Base-by-base conservation (phyloP, 768 basidiomycete genomes). In the Myochromella boudieri region DNA sequence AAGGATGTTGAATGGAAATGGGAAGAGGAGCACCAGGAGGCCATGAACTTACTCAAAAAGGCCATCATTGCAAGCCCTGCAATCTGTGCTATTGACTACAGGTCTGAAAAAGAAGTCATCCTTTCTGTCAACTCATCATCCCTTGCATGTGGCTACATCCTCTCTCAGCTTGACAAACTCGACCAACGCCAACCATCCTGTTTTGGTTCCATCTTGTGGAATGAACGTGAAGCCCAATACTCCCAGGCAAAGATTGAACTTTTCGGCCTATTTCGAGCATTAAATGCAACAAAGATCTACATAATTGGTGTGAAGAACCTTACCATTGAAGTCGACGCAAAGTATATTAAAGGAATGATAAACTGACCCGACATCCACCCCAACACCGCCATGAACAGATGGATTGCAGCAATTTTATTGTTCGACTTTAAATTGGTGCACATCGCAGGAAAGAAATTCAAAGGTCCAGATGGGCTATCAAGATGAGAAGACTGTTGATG, bases 291-390 rank as follows among this genome's bases (percentile, higher is more conserved):
- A n/a, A n/a, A n/a, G n/a, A n/a, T n/a, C n/a, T n/a, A n/a, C n/a
- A n/a, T 69, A 2, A 51, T 68, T 14, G 56, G 71, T 0, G 37
- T 69, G 0, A 21, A 25, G 39, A 2, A 61, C 62, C 20, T 49
- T 66, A 5, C 47, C 0, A 55, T 68, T 0, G 67, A 71, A 20
- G 43, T 44, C 0, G n/a, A n/a, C n/a, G n/a, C n/a, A n/a, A n/a
- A n/a, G n/a, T n/a, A n/a, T n/a, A n/a, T n/a, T n/a, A n/a, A n/a
- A n/a, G n/a, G n/a, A n/a, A n/a, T n/a, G n/a, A n/a, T n/a, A n/a
- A n/a, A n/a, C n/a, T n/a, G n/a, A 44, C 70, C 69, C 0, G 68
- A 70, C 21, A 48, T 69, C 0, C 62, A 67, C 2, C 71, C 71
- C 0, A 69, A 60, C 29, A 60, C 68, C 3, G 48, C 63, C 0